A percentile compares a stretch with the other conserved stretches of the same genome.
phyloP scores from a whole-genome alignment of 306 rosid genomes.

The Nissolia schottii region DNA sequence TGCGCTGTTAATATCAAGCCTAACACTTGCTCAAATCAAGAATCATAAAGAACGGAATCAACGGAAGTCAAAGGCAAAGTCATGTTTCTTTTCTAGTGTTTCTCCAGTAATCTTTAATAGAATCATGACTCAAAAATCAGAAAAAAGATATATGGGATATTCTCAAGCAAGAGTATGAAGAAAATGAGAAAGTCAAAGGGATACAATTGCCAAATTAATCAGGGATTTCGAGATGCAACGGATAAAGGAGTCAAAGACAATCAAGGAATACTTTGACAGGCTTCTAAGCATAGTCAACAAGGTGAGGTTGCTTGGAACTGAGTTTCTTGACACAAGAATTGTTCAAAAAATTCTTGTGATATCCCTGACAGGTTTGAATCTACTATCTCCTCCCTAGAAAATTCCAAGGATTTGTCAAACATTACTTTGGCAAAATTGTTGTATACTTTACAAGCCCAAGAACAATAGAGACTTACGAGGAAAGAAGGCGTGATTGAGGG shows the following conservation, averaged over 20 bases:
- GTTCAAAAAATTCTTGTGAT: background rate
- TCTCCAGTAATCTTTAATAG: background rate
- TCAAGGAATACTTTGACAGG: too few species aligned
- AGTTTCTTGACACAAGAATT: background rate
- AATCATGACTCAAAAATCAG: background rate
- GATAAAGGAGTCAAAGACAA: background rate
- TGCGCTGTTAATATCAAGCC: too few species aligned
- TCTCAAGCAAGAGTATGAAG: too few species aligned
- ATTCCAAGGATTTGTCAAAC: background rate
- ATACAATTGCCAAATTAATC: background rate
- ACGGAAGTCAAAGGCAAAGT: background rate
- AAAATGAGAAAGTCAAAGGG: constrained; percentile 3
- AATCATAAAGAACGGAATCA: background rate
- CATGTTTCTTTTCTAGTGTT: too few species aligned
- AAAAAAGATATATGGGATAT: too few species aligned
- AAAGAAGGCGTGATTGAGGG: background rate
- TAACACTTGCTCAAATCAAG: background rate
- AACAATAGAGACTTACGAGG: background rate
- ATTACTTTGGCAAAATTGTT: too few species aligned
- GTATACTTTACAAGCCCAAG: background rate
- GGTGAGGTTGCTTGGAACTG: too few species aligned
- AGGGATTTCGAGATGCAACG: background rate
- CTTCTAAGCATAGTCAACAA: too few species aligned
- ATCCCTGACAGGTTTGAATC: background rate
- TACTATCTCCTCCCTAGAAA: background rate